Evolutionary conservation across 2,329 filamentous ascomycete species (phyloP).

Genomic region (Nemania sp.): DNA sequence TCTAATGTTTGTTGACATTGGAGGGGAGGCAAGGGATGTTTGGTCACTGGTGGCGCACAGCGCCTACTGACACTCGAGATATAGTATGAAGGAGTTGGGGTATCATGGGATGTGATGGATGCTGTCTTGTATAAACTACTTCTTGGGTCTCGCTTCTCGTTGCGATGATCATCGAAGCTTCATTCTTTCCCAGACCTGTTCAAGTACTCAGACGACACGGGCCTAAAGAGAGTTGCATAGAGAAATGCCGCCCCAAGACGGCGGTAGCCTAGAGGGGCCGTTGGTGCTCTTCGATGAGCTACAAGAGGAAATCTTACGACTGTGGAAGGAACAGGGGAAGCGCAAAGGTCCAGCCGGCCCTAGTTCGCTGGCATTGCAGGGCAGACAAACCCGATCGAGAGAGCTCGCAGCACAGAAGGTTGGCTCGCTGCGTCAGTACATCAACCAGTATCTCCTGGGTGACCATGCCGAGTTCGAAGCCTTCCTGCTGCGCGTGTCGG

Average conservation of each 20-base stretch:
- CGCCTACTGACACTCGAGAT: neutral
- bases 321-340: neutral
- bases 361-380: neutral
- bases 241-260: neutral
- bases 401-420: neutral
- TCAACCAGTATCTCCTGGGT: neutral
- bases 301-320: neutral
- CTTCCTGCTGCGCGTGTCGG: neutral
- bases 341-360: neutral
- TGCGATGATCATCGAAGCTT: neutral
- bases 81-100: neutral
- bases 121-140: conserved; percentile 5
- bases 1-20: neutral
- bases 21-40: neutral
- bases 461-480: neutral
- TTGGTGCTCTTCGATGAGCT: neutral
- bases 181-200: neutral
- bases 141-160: neutral
- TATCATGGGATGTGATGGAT: neutral
- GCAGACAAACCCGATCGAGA: neutral
- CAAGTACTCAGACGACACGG: neutral
- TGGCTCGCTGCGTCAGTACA: neutral
- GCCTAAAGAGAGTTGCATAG: neutral
- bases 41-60: neutral
- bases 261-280: neutral